Evolutionary conservation across 116 monocot genomes (phyloP), one percentile per base, ranked within the genome.

Genomic region (Trichopus zeylanicus): DNA sequence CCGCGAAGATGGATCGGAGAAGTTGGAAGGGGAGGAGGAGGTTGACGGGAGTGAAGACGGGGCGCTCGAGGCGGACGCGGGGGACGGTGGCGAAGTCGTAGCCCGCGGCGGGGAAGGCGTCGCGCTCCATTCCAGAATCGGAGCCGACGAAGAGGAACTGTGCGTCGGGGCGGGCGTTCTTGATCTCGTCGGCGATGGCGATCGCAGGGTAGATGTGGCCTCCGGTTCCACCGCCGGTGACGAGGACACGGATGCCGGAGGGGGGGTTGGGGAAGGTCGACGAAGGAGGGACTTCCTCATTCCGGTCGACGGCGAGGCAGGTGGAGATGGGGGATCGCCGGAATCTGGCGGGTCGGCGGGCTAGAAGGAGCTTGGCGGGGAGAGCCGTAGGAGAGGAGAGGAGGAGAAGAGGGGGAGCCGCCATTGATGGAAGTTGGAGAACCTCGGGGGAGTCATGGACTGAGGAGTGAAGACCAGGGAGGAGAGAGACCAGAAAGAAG

Each of bases 201-300:
- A 89, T 81, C 29, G 89, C 80, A 0, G 84, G 73, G 78, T 78
- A 89, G 56, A 84, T 62, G 64, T 84, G 89, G 30, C 84, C 77
- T 12, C 84, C 84, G 25, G 77, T 60, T 51, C 78, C 84, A 37
- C 84, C 84, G 24, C 78, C 74, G 29, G 84, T 34, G 63, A 89
- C 64, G 25, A 57, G 81, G 7, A 78, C 64, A 34, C 84, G 81
- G 26, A 75, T 53, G 23, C 24, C 29, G 29, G 57, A 6, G 37
- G 49, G 19, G 37, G 57, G 6, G 7, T 19, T n/a, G 19, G 29
- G 22, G 3, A 34, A 47, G 4, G 18, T n/a, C 2, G 38, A 29
- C 32, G 16, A 60, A 22, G 24, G 55, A 16, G 55, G 34, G 35
- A 31, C 12, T 0, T 5, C 2, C 51, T 2, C 25, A 6, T 7